Evolutionary conservation across 2,329 filamentous ascomycete species (phyloP).

Genomic region (Teratosphaeria zuluensis): DNA sequence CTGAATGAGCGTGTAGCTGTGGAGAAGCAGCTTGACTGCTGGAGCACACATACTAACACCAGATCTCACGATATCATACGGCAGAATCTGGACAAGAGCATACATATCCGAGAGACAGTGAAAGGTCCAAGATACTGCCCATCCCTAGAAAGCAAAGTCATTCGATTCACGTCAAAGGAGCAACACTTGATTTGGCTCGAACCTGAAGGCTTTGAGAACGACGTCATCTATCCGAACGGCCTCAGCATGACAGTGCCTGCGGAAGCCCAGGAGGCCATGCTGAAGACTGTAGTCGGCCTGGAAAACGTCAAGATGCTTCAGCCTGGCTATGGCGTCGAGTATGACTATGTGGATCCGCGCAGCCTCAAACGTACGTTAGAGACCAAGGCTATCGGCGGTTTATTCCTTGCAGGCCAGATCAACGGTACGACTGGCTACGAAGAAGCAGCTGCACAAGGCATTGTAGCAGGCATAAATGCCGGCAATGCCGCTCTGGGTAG

Average conservation of each 20-base stretch:
- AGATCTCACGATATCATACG: slow-evolving; percentile 74
- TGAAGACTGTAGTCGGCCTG: slow-evolving; percentile 80
- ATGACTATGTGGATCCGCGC: slow-evolving; percentile 94
- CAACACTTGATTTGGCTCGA: slow-evolving; percentile 93
- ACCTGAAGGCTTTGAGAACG: slow-evolving; percentile 83
- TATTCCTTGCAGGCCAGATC: slow-evolving; percentile 92
- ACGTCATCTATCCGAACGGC: slow-evolving; percentile 91
- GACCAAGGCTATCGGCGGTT: slow-evolving; percentile 79
- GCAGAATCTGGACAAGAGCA: slow-evolving; percentile 84
- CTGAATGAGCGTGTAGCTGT: slow-evolving; percentile 71
- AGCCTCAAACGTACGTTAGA: slow-evolving; percentile 81
- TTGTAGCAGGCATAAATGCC: slow-evolving; percentile 89
- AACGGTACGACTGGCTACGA: slow-evolving; percentile 98
- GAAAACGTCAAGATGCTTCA: slow-evolving; percentile 89
- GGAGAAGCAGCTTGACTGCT: slow-evolving; percentile 72
- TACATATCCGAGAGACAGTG: slow-evolving; percentile 92
- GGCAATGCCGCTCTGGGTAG: slow-evolving; percentile 66
- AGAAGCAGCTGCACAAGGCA: slow-evolving; percentile 87
- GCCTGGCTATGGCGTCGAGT: slow-evolving; percentile 93
- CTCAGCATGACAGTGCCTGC: slow-evolving; percentile 93
- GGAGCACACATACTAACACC: slow-evolving; percentile 78
- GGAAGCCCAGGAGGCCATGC: slow-evolving; percentile 71
- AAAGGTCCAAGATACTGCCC: slow-evolving; percentile 93
- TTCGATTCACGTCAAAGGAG: slow-evolving; percentile 72
- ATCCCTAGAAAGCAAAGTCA: slow-evolving; percentile 86